phyloP scores from a whole-genome alignment of 768 basidiomycete genomes.

The Coprinopsis sp. region DNA sequence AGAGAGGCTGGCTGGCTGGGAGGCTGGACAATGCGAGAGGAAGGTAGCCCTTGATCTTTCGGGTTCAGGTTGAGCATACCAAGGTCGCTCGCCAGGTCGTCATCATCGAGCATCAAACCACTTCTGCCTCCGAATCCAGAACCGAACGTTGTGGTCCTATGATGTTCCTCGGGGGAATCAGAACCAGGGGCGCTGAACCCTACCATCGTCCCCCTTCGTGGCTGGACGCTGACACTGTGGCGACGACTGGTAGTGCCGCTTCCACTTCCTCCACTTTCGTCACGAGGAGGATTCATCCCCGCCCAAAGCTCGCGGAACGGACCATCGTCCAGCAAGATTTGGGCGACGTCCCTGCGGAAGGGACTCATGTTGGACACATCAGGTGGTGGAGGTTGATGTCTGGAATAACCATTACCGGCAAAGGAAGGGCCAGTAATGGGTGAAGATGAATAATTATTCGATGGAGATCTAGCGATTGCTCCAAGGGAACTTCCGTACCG shows the following conservation, averaged over 20 bases:
- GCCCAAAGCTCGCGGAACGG: constrained; percentile 74
- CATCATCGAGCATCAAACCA: constrained; percentile 68
- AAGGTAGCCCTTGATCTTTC: constrained; percentile 32
- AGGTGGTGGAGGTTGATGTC: constrained; percentile 34
- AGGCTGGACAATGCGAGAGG: constrained; percentile 45
- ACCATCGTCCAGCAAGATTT: constrained; percentile 72
- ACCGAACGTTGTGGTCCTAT: constrained; percentile 26
- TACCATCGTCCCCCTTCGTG: constrained; percentile 57
- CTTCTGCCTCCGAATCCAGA: constrained; percentile 42
- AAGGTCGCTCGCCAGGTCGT: constrained; percentile 73
- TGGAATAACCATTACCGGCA: constrained; percentile 43
- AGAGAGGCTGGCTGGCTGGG: constrained; percentile 71
- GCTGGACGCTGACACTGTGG: constrained; percentile 81
- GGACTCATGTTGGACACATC: constrained; percentile 80
- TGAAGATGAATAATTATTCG: constrained; percentile 45
- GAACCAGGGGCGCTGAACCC: constrained; percentile 62
- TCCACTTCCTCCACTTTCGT: constrained; percentile 50
- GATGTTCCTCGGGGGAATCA: constrained; percentile 35
- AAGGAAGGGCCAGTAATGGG: constrained; percentile 39
- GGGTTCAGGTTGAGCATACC: constrained; percentile 55
- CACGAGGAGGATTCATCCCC: constrained; percentile 58
- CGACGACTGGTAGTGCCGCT: constrained; percentile 81
- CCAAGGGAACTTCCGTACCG: constrained; percentile 65
- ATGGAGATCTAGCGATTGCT: constrained; percentile 50
- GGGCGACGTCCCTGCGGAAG: constrained; percentile 78